phyloP scores from a whole-genome alignment of 164 flowering plant species.

The Stephania japonica region DNA sequence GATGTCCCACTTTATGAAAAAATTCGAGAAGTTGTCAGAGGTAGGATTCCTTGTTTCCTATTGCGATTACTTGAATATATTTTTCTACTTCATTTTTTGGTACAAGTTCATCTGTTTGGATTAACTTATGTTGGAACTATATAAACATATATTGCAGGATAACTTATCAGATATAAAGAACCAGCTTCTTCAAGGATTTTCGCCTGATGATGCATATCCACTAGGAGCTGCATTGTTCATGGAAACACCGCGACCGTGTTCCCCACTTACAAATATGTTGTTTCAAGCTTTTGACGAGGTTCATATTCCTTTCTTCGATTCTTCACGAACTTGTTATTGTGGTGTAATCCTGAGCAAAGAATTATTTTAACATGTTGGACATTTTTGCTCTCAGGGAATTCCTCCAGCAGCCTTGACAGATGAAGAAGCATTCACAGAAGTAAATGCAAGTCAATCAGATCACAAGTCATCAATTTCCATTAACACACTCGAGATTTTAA shows the following conservation, averaged over 20 bases:
- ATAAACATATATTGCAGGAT: conserved; percentile 36
- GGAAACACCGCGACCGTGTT: conserved; percentile 74
- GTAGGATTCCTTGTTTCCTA: conserved; percentile 22
- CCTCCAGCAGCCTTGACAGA: conserved; percentile 38
- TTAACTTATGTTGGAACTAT: not conserved
- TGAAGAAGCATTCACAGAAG: conserved; percentile 56
- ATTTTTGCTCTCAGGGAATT: conserved; percentile 34
- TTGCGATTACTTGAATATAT: not conserved
- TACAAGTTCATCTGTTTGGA: not conserved
- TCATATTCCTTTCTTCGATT: not conserved
- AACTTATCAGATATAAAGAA: conserved; percentile 42
- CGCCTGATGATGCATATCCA: conserved; percentile 77
- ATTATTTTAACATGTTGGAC: conserved; percentile 1
- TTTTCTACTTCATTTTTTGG: not conserved
- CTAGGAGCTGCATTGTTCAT: conserved; percentile 60
- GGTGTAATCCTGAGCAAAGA: not conserved
- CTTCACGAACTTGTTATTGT: not conserved
- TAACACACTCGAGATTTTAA: conserved; percentile 50
- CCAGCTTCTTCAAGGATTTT: conserved; percentile 57
- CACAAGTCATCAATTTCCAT: conserved; percentile 49
- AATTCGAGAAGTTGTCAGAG: conserved; percentile 49
- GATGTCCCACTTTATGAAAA: conserved; percentile 43
- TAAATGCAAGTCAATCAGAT: conserved; percentile 56
- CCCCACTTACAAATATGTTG: conserved; percentile 59
- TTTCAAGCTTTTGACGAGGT: conserved; percentile 62